Base-by-base conservation (phyloP, 371 early-diverging fungal species). In the Syncephalastrum sp. region DNA sequence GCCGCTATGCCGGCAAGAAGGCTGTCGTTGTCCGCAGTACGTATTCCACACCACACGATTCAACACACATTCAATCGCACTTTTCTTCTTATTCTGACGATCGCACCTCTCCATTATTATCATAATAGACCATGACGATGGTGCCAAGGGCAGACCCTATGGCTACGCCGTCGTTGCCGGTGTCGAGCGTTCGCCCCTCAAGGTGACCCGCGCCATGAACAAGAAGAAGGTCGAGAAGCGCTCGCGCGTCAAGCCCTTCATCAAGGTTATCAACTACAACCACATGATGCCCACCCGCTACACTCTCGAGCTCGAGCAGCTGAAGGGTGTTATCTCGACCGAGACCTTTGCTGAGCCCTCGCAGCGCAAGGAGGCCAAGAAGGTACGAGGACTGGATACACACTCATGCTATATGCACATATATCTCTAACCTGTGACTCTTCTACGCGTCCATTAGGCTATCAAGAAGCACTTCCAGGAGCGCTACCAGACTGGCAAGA, bases 281-380 rank as follows among this genome's bases (percentile, higher is more conserved):
- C 99, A 98, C 89, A 78, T 98, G 70, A 97, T 98, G 95, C 99
- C 99, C 79, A 98, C 98, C 65, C 91, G 95, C 85, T 92, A 92
- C 73, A 88, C 83, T 69, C 79, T 91, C 66, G 93, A 92, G 75
- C 83, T 92, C 61, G 93, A 91, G 67, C 81, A 86, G 61, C 80
- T 97, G 74, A 95, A 96, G 91, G 79, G 84, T 56, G 84, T 86
- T 50, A 86, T 97, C 69, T 83, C 91, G 66, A 73, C 83, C 61
- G 97, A 98, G 53, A 82, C 90, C 64, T 86, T 96, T 86, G 88
- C 91, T 84, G 99, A 97, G 77, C 93, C 94, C 63, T 69, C 95
- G 74, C 93, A 96, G 84, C 91, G 95, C 68, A 72, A 82, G 59
- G 86, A 85, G 42, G 85, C 95, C 83, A 91, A 90, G 85, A 95